phyloP scores from a whole-genome alignment of 2,329 filamentous ascomycete genomes.

The Calycina herbarum region DNA sequence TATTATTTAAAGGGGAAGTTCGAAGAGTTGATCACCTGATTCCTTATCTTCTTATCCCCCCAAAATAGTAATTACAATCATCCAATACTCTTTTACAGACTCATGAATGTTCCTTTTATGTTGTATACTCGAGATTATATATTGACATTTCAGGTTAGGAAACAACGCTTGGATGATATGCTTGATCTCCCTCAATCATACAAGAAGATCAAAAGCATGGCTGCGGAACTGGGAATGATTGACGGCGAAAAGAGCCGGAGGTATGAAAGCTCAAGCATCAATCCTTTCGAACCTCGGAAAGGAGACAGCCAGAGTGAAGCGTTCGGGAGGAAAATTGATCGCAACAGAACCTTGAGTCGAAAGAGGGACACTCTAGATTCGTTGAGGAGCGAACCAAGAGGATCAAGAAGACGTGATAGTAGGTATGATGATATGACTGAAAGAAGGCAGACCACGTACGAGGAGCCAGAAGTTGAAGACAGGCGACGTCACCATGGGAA shows the following conservation, averaged over 20 bases:
- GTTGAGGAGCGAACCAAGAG: not conserved
- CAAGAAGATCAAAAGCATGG: not conserved
- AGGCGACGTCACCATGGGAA: not conserved
- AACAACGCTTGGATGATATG: not conserved
- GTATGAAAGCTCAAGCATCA: not conserved
- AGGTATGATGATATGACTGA: not conserved
- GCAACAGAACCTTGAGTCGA: not conserved
- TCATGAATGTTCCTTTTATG: too few relatives aligned
- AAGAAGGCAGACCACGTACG: not conserved
- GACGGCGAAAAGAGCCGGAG: not conserved
- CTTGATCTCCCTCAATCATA: not conserved
- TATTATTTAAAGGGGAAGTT: not conserved
- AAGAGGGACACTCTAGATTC: not conserved
- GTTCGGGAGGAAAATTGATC: not conserved
- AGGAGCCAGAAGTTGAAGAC: not conserved
- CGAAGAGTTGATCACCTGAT: too few relatives aligned
- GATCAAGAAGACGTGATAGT: not conserved
- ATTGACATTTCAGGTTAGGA: not conserved
- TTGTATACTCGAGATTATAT: not conserved
- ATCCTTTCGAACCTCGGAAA: not conserved
- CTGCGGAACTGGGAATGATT: slow-evolving; percentile 1
- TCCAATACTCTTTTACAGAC: too few relatives aligned
- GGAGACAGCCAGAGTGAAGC: not conserved
- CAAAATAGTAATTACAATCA: too few relatives aligned
- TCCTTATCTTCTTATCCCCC: too few relatives aligned